Evolutionary conservation across 2,329 filamentous ascomycete species (phyloP).

Genomic region (Knufia fluminis): DNA sequence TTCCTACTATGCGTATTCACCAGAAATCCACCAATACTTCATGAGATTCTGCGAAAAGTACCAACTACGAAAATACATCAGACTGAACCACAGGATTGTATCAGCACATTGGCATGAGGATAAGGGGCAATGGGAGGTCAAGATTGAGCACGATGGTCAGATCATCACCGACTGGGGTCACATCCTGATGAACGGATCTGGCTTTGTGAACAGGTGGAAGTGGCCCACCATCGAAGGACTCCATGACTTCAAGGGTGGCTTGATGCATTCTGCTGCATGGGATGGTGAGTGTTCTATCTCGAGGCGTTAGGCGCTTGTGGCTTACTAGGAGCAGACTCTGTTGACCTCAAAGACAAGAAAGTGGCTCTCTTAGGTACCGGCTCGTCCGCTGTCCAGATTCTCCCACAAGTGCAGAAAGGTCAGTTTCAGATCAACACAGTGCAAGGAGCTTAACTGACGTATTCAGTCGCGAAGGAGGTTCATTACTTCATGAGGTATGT

Average conservation of each 20-base stretch:
- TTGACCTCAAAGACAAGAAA: constrained; percentile 22
- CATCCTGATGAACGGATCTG: constrained; percentile 30
- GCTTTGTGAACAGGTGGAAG: constrained; percentile 23
- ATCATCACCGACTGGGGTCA: constrained; percentile 25
- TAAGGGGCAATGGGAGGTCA: constrained; percentile 28
- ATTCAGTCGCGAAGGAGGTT: no score
- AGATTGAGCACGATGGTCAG: constrained; percentile 24
- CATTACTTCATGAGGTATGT: no score
- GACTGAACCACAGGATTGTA: constrained; percentile 29
- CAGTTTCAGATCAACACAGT: no score
- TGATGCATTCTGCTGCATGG: constrained; percentile 25
- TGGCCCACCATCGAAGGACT: constrained; percentile 27
- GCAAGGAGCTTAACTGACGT: no score
- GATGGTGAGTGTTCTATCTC: no score
- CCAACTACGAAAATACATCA: constrained; percentile 30
- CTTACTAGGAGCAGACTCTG: no score
- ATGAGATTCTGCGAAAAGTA: constrained; percentile 31
- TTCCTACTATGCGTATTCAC: constrained; percentile 32
- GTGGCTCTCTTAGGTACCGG: constrained; percentile 22
- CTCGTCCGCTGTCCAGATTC: constrained; percentile 33
- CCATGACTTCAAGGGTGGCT: constrained; percentile 22
- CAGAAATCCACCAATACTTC: constrained; percentile 38
- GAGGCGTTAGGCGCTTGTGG: no score
- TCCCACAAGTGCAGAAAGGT: constrained; percentile 28
- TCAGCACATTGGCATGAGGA: constrained; percentile 32